Percentiles rank a stretch among this genome's conserved stretches.
Conservation (phyloP, 2,329 filamentous ascomycete species). For the Ceratocystis harringtonii region DNA sequence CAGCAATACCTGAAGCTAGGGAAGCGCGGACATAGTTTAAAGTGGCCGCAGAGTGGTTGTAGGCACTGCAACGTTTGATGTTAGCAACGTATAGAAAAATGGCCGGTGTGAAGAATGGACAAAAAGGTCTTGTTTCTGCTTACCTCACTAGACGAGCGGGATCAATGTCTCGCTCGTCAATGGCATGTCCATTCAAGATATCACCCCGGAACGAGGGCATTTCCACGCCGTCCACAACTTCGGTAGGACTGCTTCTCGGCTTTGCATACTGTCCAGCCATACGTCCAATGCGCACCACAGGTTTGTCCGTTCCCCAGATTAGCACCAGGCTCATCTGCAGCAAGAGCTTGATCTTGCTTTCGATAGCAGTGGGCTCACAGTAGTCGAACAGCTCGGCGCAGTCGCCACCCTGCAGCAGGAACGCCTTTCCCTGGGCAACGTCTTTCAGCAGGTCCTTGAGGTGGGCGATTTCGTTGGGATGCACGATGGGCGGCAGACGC, state of each 20-base stretch:
- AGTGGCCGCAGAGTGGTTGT: conserved; percentile 89
- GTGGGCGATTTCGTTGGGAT: conserved; percentile 62
- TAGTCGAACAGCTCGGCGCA: conserved; percentile 97
- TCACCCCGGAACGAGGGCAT: conserved; percentile 89
- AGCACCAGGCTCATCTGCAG: conserved; percentile 94
- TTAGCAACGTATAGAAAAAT: background rate
- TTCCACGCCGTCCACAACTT: conserved; percentile 62
- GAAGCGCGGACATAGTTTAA: conserved; percentile 83
- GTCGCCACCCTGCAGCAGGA: conserved; percentile 89
- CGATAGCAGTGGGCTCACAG: conserved; percentile 75
- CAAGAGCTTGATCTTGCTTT: conserved; percentile 91
- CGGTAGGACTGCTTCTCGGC: conserved; percentile 75
- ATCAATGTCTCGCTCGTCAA: conserved; percentile 64
- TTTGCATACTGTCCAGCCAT: conserved; percentile 99
- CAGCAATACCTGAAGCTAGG: conserved; percentile 75
- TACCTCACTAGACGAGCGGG: conserved; percentile 64
- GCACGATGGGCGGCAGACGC: conserved; percentile 61
- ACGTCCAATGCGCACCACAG: conserved; percentile 82
- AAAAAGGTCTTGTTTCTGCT: conserved; percentile 17
- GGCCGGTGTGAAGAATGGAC: background rate
- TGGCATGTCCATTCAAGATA: conserved; percentile 78
- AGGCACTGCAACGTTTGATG: conserved; percentile 42
- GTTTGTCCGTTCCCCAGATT: conserved; percentile 69
- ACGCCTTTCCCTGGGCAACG: conserved; percentile 79
- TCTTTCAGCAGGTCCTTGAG: conserved; percentile 67